These are phyloP conservation scores for Aspergillus texensis DNA, from an alignment of 2,329 filamentous ascomycete species.

Conservation along the genomic window DNA sequence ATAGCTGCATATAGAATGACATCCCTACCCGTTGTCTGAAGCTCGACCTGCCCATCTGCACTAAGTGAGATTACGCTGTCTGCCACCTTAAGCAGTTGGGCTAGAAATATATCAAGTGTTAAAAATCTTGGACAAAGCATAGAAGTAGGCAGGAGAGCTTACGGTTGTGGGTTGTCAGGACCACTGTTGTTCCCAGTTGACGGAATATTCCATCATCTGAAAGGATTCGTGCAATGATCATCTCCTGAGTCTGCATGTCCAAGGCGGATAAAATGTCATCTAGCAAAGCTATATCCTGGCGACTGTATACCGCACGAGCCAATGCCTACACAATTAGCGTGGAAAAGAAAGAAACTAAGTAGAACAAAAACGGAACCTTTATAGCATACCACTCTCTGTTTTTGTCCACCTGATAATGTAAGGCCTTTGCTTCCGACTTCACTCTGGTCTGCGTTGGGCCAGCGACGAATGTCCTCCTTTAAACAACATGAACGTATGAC, in stretches of 20 bases:
- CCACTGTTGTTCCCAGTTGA: constrained; percentile 6
- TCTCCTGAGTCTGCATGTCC: constrained; percentile 4
- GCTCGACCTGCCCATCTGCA: constrained; percentile 1
- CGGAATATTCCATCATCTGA: constrained; percentile 5
- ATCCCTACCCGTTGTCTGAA: not conserved
- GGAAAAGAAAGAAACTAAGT: not conserved
- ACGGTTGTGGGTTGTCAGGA: constrained; percentile 8
- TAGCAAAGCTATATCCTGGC: not conserved
- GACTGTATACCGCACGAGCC: not conserved
- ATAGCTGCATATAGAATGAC: not conserved
- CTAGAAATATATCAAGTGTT: not conserved
- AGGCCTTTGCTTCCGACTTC: not conserved
- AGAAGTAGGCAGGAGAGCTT: not conserved
- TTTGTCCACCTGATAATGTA: not conserved
- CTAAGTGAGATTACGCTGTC: not conserved
- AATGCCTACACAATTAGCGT: not conserved
- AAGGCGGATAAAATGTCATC: constrained; percentile 31
- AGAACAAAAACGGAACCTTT: constrained; percentile 26
- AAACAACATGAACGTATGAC: not conserved
- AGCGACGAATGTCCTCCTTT: not conserved
- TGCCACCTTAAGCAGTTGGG: constrained; percentile 4
- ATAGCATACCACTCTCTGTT: not conserved
- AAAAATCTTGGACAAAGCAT: not conserved
- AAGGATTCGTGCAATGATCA: constrained; percentile 1
- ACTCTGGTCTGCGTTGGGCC: not conserved